A percentile compares a stretch with the other conserved stretches of the same genome.
phyloP scores from a whole-genome alignment of 1,284 basidiomycete species.

The Gymnopus androsaceus region DNA sequence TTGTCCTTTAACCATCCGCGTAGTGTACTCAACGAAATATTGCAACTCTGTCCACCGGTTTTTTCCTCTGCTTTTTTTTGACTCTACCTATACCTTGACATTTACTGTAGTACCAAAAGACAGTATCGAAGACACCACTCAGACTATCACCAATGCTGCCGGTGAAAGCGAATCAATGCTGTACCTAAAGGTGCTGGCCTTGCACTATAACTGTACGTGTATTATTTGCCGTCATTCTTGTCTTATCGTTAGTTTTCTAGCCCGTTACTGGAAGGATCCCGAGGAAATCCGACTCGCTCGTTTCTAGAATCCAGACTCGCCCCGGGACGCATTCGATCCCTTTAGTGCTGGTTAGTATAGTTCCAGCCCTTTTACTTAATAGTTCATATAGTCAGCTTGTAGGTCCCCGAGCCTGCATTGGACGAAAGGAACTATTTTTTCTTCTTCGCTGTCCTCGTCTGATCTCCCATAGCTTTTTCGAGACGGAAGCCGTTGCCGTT shows the following conservation, averaged over 20 bases:
- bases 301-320: conserved; percentile 5
- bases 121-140: no score
- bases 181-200: background rate
- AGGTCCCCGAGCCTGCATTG: no score
- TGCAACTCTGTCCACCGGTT: background rate
- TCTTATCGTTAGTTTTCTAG: background rate
- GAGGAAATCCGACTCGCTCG: background rate
- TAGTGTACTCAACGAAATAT: conserved; percentile 1
- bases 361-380: no score
- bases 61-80: background rate
- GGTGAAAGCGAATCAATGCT: background rate
- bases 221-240: background rate
- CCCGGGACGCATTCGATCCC: conserved; percentile 7
- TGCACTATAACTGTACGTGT: no score
- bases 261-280: conserved; percentile 9
- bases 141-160: background rate
- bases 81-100: no score
- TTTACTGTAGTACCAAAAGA: no score
- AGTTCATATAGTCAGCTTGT: no score
- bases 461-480: no score
- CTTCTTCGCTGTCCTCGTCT: no score
- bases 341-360: conserved; percentile 13
- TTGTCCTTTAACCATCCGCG: background rate
- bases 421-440: no score
- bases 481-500: no score